A percentile compares a stretch with the other conserved stretches of the same genome.
Evolutionary conservation across 306 rosid genomes (phyloP).

Genomic region (Psophocarpus tetragonolobus): DNA sequence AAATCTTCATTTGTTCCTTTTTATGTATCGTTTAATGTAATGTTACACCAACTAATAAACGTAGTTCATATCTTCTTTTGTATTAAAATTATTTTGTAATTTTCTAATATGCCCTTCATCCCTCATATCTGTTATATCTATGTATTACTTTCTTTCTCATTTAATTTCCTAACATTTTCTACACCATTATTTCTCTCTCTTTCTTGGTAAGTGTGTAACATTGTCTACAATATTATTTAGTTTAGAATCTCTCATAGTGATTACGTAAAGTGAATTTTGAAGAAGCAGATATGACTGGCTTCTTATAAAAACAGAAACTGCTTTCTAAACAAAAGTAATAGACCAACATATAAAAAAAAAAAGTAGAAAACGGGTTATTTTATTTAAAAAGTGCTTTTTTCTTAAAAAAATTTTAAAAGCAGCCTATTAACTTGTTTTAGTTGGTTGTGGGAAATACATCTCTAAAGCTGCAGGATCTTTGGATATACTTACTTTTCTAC

Average conservation of each 20-base stretch:
- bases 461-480: slow-evolving; percentile 7
- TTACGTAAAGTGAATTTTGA: no score
- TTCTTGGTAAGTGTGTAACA: neutral
- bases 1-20: neutral
- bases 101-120: neutral
- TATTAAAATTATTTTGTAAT: neutral
- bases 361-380: no score
- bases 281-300: no score
- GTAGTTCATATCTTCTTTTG: neutral
- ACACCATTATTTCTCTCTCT: neutral
- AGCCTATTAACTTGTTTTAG: neutral
- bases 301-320: no score
- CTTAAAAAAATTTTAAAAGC: no score
- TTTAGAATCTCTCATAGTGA: slow-evolving; percentile 1
- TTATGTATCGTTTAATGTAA: neutral
- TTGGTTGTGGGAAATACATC: slow-evolving; percentile 13
- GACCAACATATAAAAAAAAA: no score
- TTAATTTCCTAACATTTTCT: neutral
- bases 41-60: neutral
- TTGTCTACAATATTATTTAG: no score
- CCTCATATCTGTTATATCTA: neutral
- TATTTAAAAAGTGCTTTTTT: no score
- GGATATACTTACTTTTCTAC: slow-evolving; percentile 27
- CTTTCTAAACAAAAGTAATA: no score
- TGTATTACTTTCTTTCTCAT: neutral